Evolutionary conservation across 208 protist genomes (phyloP).

Genomic region (Hexamita inflata): DNA sequence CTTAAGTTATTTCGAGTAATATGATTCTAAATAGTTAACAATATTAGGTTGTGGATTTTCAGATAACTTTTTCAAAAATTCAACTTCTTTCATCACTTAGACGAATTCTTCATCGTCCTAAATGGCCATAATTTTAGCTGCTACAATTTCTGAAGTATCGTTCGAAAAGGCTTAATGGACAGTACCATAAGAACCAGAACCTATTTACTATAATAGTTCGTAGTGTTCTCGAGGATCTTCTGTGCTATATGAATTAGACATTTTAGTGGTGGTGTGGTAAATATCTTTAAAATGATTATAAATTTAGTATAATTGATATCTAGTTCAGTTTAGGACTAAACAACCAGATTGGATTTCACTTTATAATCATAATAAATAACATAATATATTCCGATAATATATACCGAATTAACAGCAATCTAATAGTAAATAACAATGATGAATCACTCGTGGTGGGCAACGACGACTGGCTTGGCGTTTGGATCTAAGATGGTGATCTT

Average conservation of each 20-base stretch:
- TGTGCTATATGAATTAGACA: too few relatives aligned
- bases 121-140: constrained; percentile 49
- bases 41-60: constrained; percentile 53
- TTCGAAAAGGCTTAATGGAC: constrained; percentile 47
- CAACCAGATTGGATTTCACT: too few relatives aligned
- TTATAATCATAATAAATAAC: too few relatives aligned
- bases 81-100: constrained; percentile 47
- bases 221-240: constrained; percentile 45
- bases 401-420: too few relatives aligned
- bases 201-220: constrained; percentile 43
- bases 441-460: too few relatives aligned
- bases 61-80: constrained; percentile 39
- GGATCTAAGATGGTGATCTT: constrained; percentile 34
- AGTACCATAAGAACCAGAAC: constrained; percentile 47
- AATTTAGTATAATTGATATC: too few relatives aligned
- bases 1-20: constrained; percentile 26
- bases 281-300: too few relatives aligned
- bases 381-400: too few relatives aligned
- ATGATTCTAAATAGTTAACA: constrained; percentile 48
- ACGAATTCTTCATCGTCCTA: constrained; percentile 28
- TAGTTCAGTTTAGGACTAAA: too few relatives aligned
- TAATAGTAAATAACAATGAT: too few relatives aligned
- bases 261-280: too few relatives aligned
- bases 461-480: too few relatives aligned
- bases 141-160: constrained; percentile 29